Evolutionary conservation across 2,329 filamentous ascomycete genomes (phyloP).

Genomic region (Colletotrichum acutatum): DNA sequence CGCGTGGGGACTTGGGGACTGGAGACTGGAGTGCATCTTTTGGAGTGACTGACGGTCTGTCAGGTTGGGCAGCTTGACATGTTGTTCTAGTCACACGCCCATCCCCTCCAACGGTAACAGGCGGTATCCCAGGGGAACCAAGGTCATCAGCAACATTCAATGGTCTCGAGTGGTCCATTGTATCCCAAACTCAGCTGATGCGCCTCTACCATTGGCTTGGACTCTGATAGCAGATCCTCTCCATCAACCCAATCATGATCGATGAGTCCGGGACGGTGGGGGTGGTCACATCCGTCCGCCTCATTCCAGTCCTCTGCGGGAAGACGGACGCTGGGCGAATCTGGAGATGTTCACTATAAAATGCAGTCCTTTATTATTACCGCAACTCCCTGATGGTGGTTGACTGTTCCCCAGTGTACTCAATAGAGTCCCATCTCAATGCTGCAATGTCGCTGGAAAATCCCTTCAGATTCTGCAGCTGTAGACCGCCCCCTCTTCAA

Average conservation of each 20-base stretch:
- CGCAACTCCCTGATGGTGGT: background rate
- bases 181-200: slow-evolving; percentile 39
- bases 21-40: slow-evolving; percentile 21
- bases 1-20: slow-evolving; percentile 16
- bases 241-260: background rate
- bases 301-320: slow-evolving; percentile 8
- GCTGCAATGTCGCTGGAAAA: background rate
- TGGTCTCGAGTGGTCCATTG: slow-evolving; percentile 27
- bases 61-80: slow-evolving; percentile 33
- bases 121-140: slow-evolving; percentile 30
- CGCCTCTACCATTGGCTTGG: slow-evolving; percentile 40
- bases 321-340: slow-evolving; percentile 10
- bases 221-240: background rate
- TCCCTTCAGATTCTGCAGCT: background rate
- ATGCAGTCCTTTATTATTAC: background rate
- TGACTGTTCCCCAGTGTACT: background rate
- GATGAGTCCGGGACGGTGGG: slow-evolving; percentile 1
- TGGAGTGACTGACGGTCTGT: background rate
- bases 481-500: slow-evolving; percentile 18
- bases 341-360: slow-evolving; percentile 3
- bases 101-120: background rate
- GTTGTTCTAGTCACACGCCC: slow-evolving; percentile 15
- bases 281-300: slow-evolving; percentile 28
- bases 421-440: background rate
- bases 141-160: background rate